Conservation (phyloP, 495 filamentous ascomycete genomes). For the Trichodelitschia bisporula region DNA sequence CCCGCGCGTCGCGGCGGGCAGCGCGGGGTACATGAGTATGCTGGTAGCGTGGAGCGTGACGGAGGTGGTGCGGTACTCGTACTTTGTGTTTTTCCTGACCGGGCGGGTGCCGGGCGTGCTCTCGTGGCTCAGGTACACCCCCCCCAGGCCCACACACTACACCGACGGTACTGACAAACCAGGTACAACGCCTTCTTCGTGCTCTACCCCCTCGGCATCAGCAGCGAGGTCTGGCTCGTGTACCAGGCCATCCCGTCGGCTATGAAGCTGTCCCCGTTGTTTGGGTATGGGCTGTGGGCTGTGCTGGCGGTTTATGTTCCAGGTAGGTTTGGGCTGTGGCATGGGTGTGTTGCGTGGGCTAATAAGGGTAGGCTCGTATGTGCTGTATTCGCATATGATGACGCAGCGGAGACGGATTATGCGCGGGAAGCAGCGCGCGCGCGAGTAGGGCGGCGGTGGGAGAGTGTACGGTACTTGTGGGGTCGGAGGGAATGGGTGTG, state of each 20-base stretch:
- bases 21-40: constrained; percentile 38
- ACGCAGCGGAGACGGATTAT: constrained; percentile 57
- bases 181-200: constrained; percentile 81
- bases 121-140: constrained; percentile 44
- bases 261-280: constrained; percentile 20
- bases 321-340: constrained; percentile 44
- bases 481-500: no score
- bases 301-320: constrained; percentile 58
- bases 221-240: constrained; percentile 61
- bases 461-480: no score
- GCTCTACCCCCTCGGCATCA: constrained; percentile 77
- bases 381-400: constrained; percentile 89
- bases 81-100: constrained; percentile 50
- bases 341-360: no score
- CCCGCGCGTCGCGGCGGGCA: constrained; percentile 23
- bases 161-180: constrained; percentile 1
- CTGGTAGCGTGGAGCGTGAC: constrained; percentile 63
- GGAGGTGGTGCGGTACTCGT: constrained; percentile 72
- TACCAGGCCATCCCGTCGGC: constrained; percentile 37
- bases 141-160: neutral
- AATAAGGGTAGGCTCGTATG: constrained; percentile 62
- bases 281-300: constrained; percentile 30
- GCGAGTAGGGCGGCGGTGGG: no score
- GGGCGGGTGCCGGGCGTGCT: constrained; percentile 32
- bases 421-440: constrained; percentile 5